phyloP scores from a whole-genome alignment of 345 rosid genomes.

The Kandelia obovata region DNA sequence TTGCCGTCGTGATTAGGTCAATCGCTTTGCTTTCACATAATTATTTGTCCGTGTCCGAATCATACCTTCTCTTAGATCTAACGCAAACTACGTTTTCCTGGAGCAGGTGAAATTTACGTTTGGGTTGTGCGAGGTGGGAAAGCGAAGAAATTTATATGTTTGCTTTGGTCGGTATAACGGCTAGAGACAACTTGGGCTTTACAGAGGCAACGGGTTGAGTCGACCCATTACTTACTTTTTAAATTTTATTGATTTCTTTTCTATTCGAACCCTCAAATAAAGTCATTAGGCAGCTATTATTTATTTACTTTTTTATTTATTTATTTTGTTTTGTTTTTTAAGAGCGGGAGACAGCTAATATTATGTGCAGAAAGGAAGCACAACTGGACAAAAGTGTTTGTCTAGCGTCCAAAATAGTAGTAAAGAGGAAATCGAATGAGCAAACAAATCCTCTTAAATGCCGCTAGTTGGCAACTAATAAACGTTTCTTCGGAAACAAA shows the following conservation, averaged over 20 bases:
- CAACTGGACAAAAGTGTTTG: no score
- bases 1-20: no score
- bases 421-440: slow-evolving; percentile 10
- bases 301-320: no score
- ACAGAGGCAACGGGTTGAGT: no score
- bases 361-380: background rate
- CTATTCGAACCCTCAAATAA: no score
- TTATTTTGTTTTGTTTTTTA: no score
- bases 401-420: no score
- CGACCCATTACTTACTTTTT: no score
- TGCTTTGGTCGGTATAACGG: background rate
- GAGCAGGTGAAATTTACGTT: slow-evolving; percentile 12
- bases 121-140: background rate
- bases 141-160: background rate
- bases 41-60: background rate
- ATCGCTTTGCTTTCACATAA: no score
- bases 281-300: no score
- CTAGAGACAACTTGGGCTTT: no score
- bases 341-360: background rate
- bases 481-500: background rate
- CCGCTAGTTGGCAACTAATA: background rate
- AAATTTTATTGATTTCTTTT: no score
- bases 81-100: slow-evolving; percentile 24
- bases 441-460: background rate
- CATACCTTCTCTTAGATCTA: slow-evolving; percentile 27